Evolutionary conservation across 176 grass and related monocot species (phyloP).

Genomic region (Phoenix roebelenii): DNA sequence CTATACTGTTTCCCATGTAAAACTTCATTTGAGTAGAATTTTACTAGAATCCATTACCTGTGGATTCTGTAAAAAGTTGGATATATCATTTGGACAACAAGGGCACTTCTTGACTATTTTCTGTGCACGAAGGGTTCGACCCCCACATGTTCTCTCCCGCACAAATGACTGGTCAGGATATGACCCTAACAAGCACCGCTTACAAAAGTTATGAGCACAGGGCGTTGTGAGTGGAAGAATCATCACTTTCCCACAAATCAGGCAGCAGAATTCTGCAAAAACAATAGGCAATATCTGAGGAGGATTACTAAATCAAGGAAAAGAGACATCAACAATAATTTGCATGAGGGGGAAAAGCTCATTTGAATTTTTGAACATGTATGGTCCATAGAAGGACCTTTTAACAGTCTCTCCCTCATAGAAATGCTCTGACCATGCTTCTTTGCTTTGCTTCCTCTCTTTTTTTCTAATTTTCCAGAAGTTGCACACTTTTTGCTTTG

Average conservation of each 20-base stretch:
- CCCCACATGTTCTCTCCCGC: constrained; percentile 61
- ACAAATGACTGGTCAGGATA: constrained; percentile 45
- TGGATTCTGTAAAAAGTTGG: constrained; percentile 73
- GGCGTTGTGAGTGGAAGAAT: constrained; percentile 70
- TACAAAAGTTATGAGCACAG: constrained; percentile 91
- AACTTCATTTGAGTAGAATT: too few relatives aligned
- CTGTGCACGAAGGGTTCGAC: constrained; percentile 60
- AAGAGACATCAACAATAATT: too few relatives aligned
- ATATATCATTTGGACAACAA: constrained; percentile 72
- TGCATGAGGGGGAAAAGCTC: too few relatives aligned
- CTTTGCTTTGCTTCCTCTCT: constrained; percentile 24
- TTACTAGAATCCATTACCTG: constrained; percentile 31
- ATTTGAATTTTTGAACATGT: too few relatives aligned
- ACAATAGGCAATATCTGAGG: neutral
- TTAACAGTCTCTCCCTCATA: constrained; percentile 59
- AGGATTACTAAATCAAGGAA: too few relatives aligned
- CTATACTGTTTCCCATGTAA: too few relatives aligned
- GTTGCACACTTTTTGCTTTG: constrained; percentile 51
- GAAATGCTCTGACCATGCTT: constrained; percentile 38
- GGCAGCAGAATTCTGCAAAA: constrained; percentile 76
- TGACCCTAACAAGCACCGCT: constrained; percentile 60
- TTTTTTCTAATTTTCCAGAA: constrained; percentile 48
- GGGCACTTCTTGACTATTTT: constrained; percentile 88
- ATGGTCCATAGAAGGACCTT: constrained; percentile 31
- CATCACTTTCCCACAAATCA: constrained; percentile 59